Evolutionary conservation across 805 yeast species (phyloP).

Genomic region (Jamesozyma rosinii): DNA sequence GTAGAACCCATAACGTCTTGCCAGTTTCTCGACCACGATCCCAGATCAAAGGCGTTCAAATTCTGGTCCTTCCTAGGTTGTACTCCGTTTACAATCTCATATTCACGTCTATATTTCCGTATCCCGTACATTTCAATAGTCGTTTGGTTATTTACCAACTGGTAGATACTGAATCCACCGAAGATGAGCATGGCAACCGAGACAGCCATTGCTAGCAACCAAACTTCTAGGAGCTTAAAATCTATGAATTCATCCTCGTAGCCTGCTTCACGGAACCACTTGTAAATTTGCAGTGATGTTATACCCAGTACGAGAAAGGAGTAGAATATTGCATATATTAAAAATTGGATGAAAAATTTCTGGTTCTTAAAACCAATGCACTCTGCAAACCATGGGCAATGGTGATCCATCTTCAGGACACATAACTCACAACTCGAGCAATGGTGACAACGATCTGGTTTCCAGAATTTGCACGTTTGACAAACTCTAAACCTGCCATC

Average conservation of each 20-base stretch:
- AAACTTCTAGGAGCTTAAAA: slow-evolving; percentile 51
- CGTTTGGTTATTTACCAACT: slow-evolving; percentile 57
- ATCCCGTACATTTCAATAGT: slow-evolving; percentile 69
- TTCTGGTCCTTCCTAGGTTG: slow-evolving; percentile 29
- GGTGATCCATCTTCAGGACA: slow-evolving; percentile 84
- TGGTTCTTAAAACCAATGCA: slow-evolving; percentile 82
- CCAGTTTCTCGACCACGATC: slow-evolving; percentile 51
- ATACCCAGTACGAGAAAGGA: slow-evolving; percentile 35
- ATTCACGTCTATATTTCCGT: slow-evolving; percentile 38
- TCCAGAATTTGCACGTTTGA: slow-evolving; percentile 58
- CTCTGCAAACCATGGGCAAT: slow-evolving; percentile 87
- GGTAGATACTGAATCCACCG: slow-evolving; percentile 46
- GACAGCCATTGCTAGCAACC: slow-evolving; percentile 45
- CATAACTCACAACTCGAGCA: slow-evolving; percentile 66
- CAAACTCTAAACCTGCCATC: slow-evolving; percentile 66
- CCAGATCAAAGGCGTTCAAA: slow-evolving; percentile 70
- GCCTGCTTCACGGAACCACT: slow-evolving; percentile 37
- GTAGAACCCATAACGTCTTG: slow-evolving; percentile 59
- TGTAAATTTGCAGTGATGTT: slow-evolving; percentile 37
- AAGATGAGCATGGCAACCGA: slow-evolving; percentile 51
- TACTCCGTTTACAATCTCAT: slow-evolving; percentile 29
- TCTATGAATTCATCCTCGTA: slow-evolving; percentile 40
- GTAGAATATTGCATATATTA: slow-evolving; percentile 45
- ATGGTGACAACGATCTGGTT: slow-evolving; percentile 84
- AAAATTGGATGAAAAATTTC: slow-evolving; percentile 68